Conservation (phyloP, 306 rosid genomes). For the Prunus mongolica region DNA sequence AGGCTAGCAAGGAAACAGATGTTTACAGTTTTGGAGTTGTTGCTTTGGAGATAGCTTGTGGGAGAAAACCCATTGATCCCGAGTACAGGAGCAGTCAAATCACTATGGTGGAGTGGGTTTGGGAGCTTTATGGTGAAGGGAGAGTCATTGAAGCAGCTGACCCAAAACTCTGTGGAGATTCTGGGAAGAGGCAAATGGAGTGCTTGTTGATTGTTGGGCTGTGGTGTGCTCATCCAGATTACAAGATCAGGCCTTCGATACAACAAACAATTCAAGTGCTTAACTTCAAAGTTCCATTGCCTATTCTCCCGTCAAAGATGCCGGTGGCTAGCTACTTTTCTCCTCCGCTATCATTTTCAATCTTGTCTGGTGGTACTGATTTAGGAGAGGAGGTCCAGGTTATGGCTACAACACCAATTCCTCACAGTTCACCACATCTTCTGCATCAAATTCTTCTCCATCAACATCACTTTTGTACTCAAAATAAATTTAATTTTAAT, state of each 20-base stretch:
- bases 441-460: neutral
- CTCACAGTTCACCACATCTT: neutral
- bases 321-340: neutral
- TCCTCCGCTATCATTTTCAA: neutral
- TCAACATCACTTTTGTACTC: neutral
- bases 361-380: neutral
- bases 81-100: neutral
- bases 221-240: slow-evolving; percentile 17
- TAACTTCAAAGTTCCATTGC: slow-evolving; percentile 13
- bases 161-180: neutral
- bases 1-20: neutral
- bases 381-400: neutral
- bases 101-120: slow-evolving; percentile 1
- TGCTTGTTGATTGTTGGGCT: slow-evolving; percentile 1
- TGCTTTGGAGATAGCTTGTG: neutral
- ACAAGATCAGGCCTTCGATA: neutral
- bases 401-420: neutral
- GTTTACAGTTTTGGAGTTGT: slow-evolving; percentile 8
- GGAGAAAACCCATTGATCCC: neutral
- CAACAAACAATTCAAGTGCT: neutral
- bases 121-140: slow-evolving; percentile 4
- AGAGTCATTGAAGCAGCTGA: neutral
- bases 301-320: neutral
- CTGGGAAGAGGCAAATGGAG: neutral
- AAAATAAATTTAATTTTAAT: neutral